These are phyloP conservation scores for Tetradesmus lagerheimii DNA, from an alignment of 139 green algal genomes.

Conservation along the genomic window DNA sequence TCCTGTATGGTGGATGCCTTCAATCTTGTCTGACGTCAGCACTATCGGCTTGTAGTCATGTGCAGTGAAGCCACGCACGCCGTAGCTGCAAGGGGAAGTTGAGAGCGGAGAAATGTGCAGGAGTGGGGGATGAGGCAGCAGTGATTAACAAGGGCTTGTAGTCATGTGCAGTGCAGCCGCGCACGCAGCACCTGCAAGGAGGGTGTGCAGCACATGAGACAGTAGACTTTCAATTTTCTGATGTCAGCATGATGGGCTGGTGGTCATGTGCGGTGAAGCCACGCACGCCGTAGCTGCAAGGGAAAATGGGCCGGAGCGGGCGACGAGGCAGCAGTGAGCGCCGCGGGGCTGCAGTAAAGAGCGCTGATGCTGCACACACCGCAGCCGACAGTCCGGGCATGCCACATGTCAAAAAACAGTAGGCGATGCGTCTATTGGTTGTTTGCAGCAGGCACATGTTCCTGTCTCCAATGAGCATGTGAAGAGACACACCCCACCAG, in stretches of 20 bases:
- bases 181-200: conserved; percentile 77
- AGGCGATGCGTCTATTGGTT: too few species aligned
- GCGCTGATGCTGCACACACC: too few species aligned
- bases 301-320: too few species aligned
- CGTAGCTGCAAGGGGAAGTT: conserved; percentile 74
- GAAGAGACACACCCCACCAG: too few species aligned
- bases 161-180: conserved; percentile 83
- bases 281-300: conserved; percentile 77
- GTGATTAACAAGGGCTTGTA: conserved; percentile 83
- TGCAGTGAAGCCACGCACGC: conserved; percentile 90
- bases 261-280: conserved; percentile 84
- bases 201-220: too few species aligned
- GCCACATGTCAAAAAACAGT: too few species aligned
- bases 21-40: conserved; percentile 78
- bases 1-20: conserved; percentile 85
- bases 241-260: conserved; percentile 81
- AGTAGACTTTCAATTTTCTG: conserved; percentile 75
- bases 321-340: too few species aligned
- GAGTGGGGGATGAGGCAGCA: conserved; percentile 78
- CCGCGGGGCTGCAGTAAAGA: too few species aligned
- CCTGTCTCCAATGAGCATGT: too few species aligned
- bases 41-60: conserved; percentile 72
- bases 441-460: too few species aligned
- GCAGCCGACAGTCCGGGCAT: too few species aligned
- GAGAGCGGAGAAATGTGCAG: not conserved